Base-by-base conservation (phyloP, 805 yeast genomes). In the Saccharomycopsis guyanensis region DNA sequence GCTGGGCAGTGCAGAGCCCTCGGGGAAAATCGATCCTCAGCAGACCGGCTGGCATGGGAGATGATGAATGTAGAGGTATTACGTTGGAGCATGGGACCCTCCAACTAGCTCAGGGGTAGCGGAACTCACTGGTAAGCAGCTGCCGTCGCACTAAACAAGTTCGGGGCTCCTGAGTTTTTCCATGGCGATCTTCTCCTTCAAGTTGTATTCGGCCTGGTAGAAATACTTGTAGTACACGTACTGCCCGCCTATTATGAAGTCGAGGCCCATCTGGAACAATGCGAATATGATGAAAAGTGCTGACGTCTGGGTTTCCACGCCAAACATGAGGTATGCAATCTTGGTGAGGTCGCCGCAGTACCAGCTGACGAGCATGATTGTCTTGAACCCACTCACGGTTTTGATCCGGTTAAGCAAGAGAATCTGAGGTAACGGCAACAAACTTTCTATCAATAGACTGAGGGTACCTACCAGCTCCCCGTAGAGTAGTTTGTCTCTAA, bases 261-360 rank as follows among this genome's bases (percentile, higher is more conserved):
- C 93, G 50, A 86, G 68, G 19, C 73, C 58, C 80, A 84, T 83
- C 65, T 86, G 96, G 60, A 86, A 82, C 37, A 81, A 62, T 0
- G 86, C 93, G 47, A 87, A 87, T 40, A 76, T 57, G 6, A 83
- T 70, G 59, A 85, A 85, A 4, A 84, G 67, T 4, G 65, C 55
- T 2, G 88, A 80, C 24, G 85, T 75, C 54, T 84, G 73, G 45
- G 73, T 73, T 15, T 15, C 37, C 1, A 93, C 83, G 13, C 95
- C 95, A 61, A 72, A 84, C n/a, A 84, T 56, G 44, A 86, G 66
- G 57, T 85, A 86, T 43, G 80, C 68, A 20, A 86, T 75, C 60
- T 89, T 89, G 33, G 86, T 73, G 35, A 82, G 67, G 64, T 88
- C 97, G 47, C 96, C 96, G 50, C 91, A 81, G 3, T 88, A 67